phyloP scores from a whole-genome alignment of 192 early-diverging fungal genomes.

The Piromyces finnis region DNA sequence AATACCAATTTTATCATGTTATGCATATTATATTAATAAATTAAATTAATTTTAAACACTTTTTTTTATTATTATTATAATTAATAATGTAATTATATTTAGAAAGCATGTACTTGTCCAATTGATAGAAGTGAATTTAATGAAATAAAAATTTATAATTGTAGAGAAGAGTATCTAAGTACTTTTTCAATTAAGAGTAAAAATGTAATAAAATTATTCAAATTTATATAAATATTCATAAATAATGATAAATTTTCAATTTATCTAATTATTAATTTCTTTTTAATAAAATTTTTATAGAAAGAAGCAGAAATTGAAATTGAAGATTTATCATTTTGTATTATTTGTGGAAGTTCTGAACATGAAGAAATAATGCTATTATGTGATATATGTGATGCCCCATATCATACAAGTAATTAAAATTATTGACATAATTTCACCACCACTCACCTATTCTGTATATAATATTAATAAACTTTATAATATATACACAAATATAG shows the following conservation, averaged over 20 bases:
- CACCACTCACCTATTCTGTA: no score
- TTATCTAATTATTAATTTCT: no score
- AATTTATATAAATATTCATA: no score
- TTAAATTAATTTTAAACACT: no score
- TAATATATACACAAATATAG: neutral
- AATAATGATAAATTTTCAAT: no score
- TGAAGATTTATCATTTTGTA: neutral
- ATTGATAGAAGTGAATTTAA: neutral
- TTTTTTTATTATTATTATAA: no score
- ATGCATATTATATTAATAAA: no score
- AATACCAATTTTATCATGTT: no score
- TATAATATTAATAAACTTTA: no score
- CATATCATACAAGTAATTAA: neutral
- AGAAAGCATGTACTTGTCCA: neutral
- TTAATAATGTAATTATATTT: neutral
- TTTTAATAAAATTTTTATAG: neutral
- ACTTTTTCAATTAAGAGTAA: neutral
- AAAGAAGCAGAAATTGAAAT: neutral
- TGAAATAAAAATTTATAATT: neutral
- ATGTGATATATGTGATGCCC: neutral
- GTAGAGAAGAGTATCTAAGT: neutral
- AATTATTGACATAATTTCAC: no score
- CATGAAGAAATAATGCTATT: neutral
- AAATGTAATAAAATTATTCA: neutral
- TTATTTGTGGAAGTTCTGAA: neutral